phyloP scores from a whole-genome alignment of 805 yeast species.

The Blastobotrys americana region DNA sequence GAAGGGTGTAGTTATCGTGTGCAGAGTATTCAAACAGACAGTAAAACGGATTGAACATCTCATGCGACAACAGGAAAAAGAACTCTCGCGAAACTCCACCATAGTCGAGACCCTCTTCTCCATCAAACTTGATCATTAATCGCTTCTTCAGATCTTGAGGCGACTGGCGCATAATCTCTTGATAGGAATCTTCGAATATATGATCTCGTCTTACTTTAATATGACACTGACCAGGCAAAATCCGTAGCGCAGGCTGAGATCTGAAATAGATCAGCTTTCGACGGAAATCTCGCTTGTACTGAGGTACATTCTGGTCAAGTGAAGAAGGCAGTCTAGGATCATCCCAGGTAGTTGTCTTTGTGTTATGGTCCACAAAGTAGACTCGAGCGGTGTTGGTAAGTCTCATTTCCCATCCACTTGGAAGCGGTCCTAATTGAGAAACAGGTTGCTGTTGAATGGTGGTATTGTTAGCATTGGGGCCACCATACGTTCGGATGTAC shows the following conservation, averaged over 20 bases:
- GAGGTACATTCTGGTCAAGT: conserved; percentile 96
- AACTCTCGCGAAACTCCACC: conserved; percentile 99
- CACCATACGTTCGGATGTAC: conserved; percentile 88
- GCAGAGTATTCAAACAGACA: conserved; percentile 96
- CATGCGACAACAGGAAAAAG: conserved; percentile 92
- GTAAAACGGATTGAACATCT: conserved; percentile 97
- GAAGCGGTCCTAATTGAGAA: conserved; percentile 94
- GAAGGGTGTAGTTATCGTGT: conserved; percentile 95
- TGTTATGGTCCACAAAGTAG: conserved; percentile 97
- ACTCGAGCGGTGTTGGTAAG: conserved; percentile 97
- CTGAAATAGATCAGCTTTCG: conserved; percentile 96
- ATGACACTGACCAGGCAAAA: conserved; percentile 97
- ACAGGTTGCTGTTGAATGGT: conserved; percentile 98
- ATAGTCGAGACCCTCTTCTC: conserved; percentile 98
- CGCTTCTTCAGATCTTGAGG: conserved; percentile 98
- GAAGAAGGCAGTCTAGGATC: conserved; percentile 98
- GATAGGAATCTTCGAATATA: conserved; percentile 94
- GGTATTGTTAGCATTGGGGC: conserved; percentile 55
- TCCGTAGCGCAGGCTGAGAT: conserved; percentile 95
- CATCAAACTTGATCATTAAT: conserved; percentile 96
- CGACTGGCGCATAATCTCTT: conserved; percentile 97
- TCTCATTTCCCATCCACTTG: conserved; percentile 99
- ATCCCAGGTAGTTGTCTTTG: conserved; percentile 99
- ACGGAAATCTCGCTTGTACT: conserved; percentile 97
- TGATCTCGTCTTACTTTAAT: conserved; percentile 95